These are phyloP conservation scores for Lophiotrema nucula DNA, from an alignment of 495 filamentous ascomycete genomes.

Conservation along the genomic window DNA sequence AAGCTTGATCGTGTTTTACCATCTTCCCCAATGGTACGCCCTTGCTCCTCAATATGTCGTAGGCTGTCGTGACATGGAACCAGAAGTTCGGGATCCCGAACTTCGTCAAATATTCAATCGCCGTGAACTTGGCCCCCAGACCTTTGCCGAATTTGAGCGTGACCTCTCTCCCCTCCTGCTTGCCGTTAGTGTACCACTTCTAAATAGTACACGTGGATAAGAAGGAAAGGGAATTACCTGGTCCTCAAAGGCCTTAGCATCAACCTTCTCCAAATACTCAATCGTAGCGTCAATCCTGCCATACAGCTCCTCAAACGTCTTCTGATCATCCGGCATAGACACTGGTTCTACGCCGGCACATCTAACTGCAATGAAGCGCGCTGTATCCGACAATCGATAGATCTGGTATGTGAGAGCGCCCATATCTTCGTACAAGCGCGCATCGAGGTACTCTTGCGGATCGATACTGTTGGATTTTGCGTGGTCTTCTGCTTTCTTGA, in stretches of 20 bases:
- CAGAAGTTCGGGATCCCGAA: slow-evolving; percentile 55
- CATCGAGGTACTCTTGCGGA: slow-evolving; percentile 12
- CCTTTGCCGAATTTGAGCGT: not conserved
- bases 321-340: slow-evolving; percentile 22
- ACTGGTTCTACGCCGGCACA: slow-evolving; percentile 10
- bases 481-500: slow-evolving; percentile 27
- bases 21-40: slow-evolving; percentile 58
- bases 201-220: too few relatives aligned
- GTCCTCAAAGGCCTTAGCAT: slow-evolving; percentile 19
- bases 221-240: too few relatives aligned
- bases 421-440: slow-evolving; percentile 33
- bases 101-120: slow-evolving; percentile 38
- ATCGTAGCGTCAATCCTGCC: slow-evolving; percentile 24
- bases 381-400: slow-evolving; percentile 26
- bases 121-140: slow-evolving; percentile 23
- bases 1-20: too few relatives aligned
- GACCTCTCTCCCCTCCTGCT: slow-evolving; percentile 19
- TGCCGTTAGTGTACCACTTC: too few relatives aligned
- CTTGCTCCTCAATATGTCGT: slow-evolving; percentile 54
- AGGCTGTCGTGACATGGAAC: slow-evolving; percentile 58
- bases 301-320: slow-evolving; percentile 28
- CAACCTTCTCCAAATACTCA: slow-evolving; percentile 18
- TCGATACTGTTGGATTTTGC: slow-evolving; percentile 25
- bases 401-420: slow-evolving; percentile 30
- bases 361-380: slow-evolving; percentile 10